Evolutionary conservation across 306 rosid species (phyloP).

Genomic region (Trichosanthes cucumerina): DNA sequence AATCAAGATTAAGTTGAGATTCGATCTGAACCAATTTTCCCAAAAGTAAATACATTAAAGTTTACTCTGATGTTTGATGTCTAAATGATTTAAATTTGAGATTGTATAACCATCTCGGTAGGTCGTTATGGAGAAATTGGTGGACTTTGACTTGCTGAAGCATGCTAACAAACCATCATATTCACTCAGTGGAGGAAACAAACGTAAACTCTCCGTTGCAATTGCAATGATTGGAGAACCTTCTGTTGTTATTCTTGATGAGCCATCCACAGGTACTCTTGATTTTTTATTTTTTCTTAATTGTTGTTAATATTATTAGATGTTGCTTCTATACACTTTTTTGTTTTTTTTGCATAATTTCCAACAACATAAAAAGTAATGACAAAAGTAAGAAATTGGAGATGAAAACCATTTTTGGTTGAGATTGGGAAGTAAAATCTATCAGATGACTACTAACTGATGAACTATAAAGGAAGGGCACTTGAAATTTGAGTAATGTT

Average conservation of each 20-base stretch:
- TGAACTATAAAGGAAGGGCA: background rate
- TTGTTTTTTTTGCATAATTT: no score
- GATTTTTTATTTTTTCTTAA: background rate
- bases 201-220: constrained; percentile 89
- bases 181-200: constrained; percentile 94
- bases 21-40: background rate
- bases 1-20: background rate
- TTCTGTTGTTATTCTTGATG: constrained; percentile 92
- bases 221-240: constrained; percentile 98
- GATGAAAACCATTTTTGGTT: background rate
- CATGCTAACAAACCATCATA: constrained; percentile 83
- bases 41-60: background rate
- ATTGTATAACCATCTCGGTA: constrained; percentile 29
- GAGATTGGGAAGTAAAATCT: background rate
- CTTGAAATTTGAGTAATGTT: background rate
- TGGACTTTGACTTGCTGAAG: constrained; percentile 83
- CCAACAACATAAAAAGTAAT: background rate
- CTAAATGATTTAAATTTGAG: background rate
- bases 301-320: background rate
- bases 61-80: background rate
- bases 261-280: constrained; percentile 78
- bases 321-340: background rate
- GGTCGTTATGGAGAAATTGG: constrained; percentile 82
- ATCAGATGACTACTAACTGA: background rate
- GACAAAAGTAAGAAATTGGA: background rate